Percentiles rank a stretch among this genome's conserved stretches.
phyloP scores from a whole-genome alignment of 1,284 basidiomycete genomes.

The Violaceomyces palustris region DNA sequence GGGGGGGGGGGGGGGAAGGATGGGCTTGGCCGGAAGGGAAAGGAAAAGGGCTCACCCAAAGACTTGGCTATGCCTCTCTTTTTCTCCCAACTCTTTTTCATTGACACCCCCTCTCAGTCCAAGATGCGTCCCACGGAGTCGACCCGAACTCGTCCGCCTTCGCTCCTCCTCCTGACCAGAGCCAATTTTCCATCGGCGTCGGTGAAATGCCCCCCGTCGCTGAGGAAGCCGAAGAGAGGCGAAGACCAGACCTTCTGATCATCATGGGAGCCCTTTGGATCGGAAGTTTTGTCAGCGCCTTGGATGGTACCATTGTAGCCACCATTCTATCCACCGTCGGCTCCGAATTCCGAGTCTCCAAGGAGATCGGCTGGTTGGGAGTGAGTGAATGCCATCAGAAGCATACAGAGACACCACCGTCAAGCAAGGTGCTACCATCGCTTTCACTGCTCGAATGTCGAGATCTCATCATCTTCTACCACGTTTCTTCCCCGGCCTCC shows the following conservation, averaged over 20 bases:
- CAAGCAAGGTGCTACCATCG: not conserved
- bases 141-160: conserved; percentile 51
- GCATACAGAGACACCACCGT: not conserved
- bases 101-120: conserved; percentile 13
- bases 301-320: conserved; percentile 50
- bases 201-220: conserved; percentile 5
- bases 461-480: no score
- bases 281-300: conserved; percentile 44
- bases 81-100: not conserved
- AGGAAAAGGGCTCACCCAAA: no score
- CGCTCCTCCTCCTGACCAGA: conserved; percentile 40
- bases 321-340: conserved; percentile 47
- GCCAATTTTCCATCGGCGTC: conserved; percentile 34
- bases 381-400: conserved; percentile 1
- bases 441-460: no score
- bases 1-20: no score
- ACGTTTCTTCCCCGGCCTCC: no score
- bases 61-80: not conserved
- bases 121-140: conserved; percentile 45
- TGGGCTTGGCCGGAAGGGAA: no score
- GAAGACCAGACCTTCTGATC: conserved; percentile 38
- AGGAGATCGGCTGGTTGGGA: conserved; percentile 48
- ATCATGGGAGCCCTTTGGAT: conserved; percentile 52
- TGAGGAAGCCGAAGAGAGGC: conserved; percentile 22
- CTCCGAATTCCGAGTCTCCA: conserved; percentile 48